These are phyloP conservation scores for Aspergillus alliaceus DNA, from an alignment of 2,329 filamentous ascomycete genomes.

Conservation along the genomic window DNA sequence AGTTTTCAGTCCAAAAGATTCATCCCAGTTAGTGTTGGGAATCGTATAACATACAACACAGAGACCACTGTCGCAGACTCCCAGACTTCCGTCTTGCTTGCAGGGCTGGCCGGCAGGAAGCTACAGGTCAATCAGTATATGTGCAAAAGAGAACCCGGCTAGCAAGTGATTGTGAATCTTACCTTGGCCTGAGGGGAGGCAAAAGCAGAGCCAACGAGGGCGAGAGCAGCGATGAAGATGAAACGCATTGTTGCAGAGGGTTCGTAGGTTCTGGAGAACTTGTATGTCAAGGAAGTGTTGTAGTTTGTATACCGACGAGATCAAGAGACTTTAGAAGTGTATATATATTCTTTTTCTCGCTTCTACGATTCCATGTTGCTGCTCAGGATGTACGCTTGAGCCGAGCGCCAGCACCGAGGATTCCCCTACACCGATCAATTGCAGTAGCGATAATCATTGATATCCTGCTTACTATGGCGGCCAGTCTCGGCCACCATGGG, in stretches of 20 bases:
- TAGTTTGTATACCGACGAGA: not conserved
- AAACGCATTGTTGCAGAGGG: not conserved
- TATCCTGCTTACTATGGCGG: not conserved
- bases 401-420: not conserved
- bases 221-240: not conserved
- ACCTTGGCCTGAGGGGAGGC: not conserved
- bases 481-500: not conserved
- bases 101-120: not conserved
- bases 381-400: not conserved
- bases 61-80: not conserved
- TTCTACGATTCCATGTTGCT: not conserved
- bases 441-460: not conserved
- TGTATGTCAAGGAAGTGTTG: not conserved
- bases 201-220: not conserved
- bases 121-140: not conserved
- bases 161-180: not conserved
- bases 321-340: not conserved
- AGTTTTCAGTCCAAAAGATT: not conserved
- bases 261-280: not conserved
- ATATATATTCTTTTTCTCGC: not conserved
- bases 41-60: not conserved
- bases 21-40: not conserved
- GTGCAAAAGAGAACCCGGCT: not conserved
- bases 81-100: not conserved
- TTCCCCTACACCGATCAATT: not conserved